Conservation (phyloP, 345 rosid genomes). For the Euphorbia lathyris region DNA sequence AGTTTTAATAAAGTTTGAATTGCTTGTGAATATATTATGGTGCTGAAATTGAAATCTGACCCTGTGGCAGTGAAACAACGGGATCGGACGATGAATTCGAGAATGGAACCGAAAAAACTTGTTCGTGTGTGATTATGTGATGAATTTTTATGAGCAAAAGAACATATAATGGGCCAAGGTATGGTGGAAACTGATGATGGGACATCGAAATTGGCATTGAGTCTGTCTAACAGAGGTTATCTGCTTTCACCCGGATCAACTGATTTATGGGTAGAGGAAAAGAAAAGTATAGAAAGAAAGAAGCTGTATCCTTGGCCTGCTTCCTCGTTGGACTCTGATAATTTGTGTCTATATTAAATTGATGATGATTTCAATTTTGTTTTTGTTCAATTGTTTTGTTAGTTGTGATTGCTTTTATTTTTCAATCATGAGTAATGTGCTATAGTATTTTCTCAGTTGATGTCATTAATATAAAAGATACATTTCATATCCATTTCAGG, state of each 20-base stretch:
- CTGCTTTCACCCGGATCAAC: constrained; percentile 17
- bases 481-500: neutral
- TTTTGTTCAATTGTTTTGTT: constrained; percentile 20
- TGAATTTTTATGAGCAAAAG: neutral
- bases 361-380: constrained; percentile 41
- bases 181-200: neutral
- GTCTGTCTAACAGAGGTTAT: constrained; percentile 10
- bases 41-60: constrained; percentile 20
- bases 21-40: neutral
- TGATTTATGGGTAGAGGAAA: constrained; percentile 14
- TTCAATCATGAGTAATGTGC: constrained; percentile 6
- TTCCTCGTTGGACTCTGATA: constrained; percentile 25
- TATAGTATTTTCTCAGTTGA: constrained; percentile 3
- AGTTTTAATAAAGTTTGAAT: neutral
- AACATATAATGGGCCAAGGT: neutral
- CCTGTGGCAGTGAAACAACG: constrained; percentile 51
- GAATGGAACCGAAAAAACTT: constrained; percentile 47
- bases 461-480: neutral
- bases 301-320: constrained; percentile 20
- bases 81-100: constrained; percentile 61
- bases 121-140: constrained; percentile 66
- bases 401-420: constrained; percentile 15
- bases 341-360: constrained; percentile 34
- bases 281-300: constrained; percentile 9
- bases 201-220: constrained; percentile 9